Evolutionary conservation across 352 stramenopile genomes (phyloP), one percentile per base, ranked within the genome.

Genomic region (Globisporangium acanthophoron): DNA sequence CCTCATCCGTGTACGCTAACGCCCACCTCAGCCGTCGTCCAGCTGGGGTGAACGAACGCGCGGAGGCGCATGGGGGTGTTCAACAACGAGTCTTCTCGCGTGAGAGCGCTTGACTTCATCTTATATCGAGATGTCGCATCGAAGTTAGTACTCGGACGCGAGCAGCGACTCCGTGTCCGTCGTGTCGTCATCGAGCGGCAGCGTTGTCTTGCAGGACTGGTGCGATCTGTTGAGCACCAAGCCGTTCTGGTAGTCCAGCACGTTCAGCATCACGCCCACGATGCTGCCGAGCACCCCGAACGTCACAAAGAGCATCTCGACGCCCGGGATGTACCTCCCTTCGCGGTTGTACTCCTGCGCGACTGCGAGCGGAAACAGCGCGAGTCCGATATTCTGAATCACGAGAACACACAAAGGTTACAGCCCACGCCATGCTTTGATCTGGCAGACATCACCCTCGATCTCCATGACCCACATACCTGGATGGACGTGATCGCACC

Each of bases 401-500:
- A 15, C 18, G 15, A 18, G 46, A 15, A 48, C 51, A 65, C 5
- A 64, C 39, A 61, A n/a, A 18, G 24, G 2, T 43, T 18, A 43
- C 12, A 37, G 5, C 33, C 33, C 33, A 11, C 37, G 1, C 12
- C 11, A 13, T 43, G 11, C 12, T 13, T 18, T 5, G 12, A 43
- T 43, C 37, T 18, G 12, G 3, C 37, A 18, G 11, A 13, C 37
- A 43, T 5, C 5, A 1, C 11, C 24, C 18, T 13, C 12, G 12
- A 5, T 18, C 37, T 16, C 8, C 16, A 35, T 21, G 55, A 56
- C 40, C 49, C 44, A 61, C 29, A n/a, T 47, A 90, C 84, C 67
- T 94, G 92, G 37, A 97, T 94, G n/a, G 88, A 92, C 31, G 90
- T 97, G 61, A 98, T 96, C 8, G 95, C 78, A 27, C 94, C 94